Evolutionary conservation across 371 early-diverging fungal species (phyloP).

Genomic region (Mortierella sp.): DNA sequence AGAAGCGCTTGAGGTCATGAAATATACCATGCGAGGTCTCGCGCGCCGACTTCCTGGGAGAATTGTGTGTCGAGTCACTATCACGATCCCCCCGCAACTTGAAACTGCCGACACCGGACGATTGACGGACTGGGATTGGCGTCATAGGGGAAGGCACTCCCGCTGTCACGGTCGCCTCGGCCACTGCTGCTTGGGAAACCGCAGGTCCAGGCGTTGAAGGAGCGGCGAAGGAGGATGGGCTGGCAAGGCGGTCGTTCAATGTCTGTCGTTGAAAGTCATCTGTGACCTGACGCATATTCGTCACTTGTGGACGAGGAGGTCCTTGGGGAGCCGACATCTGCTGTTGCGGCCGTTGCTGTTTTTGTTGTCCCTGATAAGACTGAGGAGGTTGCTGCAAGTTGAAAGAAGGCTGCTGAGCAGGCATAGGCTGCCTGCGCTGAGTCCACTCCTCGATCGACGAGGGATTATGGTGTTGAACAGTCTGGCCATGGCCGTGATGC

Average conservation of each 20-base stretch:
- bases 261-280: background rate
- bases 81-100: background rate
- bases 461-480: slow-evolving; percentile 8
- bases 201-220: background rate
- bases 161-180: background rate
- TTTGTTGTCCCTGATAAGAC: background rate
- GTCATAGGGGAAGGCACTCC: background rate
- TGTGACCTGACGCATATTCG: background rate
- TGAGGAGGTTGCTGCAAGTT: slow-evolving; percentile 16
- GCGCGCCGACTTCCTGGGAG: slow-evolving; percentile 13
- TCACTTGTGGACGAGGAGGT: background rate
- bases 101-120: slow-evolving; percentile 5
- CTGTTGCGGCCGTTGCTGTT: slow-evolving; percentile 2
- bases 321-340: background rate
- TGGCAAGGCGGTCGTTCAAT: background rate
- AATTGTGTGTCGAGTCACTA: slow-evolving; percentile 16
- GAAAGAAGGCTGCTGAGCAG: background rate
- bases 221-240: background rate
- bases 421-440: slow-evolving; percentile 26
- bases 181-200: background rate
- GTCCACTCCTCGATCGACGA: slow-evolving; percentile 32
- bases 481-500: slow-evolving; percentile 7
- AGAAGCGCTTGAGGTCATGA: slow-evolving; percentile 66
- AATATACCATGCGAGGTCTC: slow-evolving; percentile 61
- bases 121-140: background rate